These are phyloP conservation scores for Hansenula anomala DNA, from an alignment of 1,139 yeast species.

Conservation along the genomic window DNA sequence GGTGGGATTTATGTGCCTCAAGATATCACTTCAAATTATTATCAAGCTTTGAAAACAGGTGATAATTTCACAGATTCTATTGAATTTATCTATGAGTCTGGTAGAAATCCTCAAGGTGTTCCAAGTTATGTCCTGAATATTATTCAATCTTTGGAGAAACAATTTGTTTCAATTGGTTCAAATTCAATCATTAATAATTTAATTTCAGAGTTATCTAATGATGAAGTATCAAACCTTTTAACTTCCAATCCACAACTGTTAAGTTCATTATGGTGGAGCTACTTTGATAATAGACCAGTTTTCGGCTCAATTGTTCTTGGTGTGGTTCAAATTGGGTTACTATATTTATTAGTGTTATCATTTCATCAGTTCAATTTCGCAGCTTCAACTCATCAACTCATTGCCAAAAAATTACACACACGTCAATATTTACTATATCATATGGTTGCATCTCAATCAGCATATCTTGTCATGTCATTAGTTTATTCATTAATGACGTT, in stretches of 20 bases:
- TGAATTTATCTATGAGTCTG: constrained; percentile 38
- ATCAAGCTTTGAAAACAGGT: constrained; percentile 25
- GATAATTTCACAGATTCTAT: constrained; percentile 21
- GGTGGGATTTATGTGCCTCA: constrained; percentile 37
- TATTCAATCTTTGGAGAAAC: constrained; percentile 24
- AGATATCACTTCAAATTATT: constrained; percentile 32
- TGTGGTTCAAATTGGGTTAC: constrained; percentile 60
- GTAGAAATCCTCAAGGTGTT: constrained; percentile 38
- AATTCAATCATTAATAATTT: constrained; percentile 7
- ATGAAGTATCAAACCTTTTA: constrained; percentile 54
- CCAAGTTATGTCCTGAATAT: constrained; percentile 32
- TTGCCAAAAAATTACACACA: constrained; percentile 35
- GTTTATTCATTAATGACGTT: constrained; percentile 37
- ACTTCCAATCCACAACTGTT: constrained; percentile 50
- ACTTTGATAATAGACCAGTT: constrained; percentile 39
- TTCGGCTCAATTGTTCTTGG: constrained; percentile 44
- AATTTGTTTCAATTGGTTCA: constrained; percentile 4
- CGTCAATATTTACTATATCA: constrained; percentile 36
- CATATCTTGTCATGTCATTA: constrained; percentile 38
- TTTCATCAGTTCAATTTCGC: constrained; percentile 47
- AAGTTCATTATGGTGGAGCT: constrained; percentile 21
- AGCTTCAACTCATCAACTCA: constrained; percentile 35
- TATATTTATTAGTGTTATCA: constrained; percentile 60
- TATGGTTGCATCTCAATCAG: constrained; percentile 36
- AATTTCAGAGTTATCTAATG: constrained; percentile 26